phyloP scores from a whole-genome alignment of 2,329 filamentous ascomycete genomes.

The Rutstroemia sp. region DNA sequence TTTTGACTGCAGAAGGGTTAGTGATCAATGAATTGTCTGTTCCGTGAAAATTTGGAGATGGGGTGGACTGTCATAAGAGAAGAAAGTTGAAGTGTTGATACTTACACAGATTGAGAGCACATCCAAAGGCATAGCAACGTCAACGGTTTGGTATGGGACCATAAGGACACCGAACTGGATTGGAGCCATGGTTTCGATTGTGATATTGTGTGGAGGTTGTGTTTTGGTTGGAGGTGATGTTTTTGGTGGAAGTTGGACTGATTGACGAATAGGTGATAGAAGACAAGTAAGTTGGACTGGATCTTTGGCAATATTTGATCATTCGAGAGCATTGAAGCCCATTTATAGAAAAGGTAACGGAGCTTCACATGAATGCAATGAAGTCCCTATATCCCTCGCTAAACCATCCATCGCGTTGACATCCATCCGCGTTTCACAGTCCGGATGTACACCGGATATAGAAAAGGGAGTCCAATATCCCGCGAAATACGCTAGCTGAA shows the following conservation, averaged over 20 bases:
- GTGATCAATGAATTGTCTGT: not conserved
- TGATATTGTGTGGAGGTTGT: not conserved
- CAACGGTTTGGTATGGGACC: constrained; percentile 23
- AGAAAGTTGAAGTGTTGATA: not conserved
- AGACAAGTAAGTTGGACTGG: not conserved
- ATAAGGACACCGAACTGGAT: constrained; percentile 24
- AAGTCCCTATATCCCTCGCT: not conserved
- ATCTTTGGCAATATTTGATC: not conserved
- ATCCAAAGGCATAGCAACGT: constrained; percentile 23
- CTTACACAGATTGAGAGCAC: constrained; percentile 19
- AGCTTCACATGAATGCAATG: too few species aligned
- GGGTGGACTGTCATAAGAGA: too few species aligned
- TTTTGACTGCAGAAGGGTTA: not conserved
- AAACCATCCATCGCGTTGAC: not conserved
- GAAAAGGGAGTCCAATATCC: not conserved
- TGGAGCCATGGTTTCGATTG: constrained; percentile 15
- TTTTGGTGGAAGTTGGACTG: not conserved
- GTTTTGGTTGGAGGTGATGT: not conserved
- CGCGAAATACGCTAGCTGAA: too few species aligned
- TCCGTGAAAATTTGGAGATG: not conserved
- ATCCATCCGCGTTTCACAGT: not conserved
- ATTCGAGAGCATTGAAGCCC: not conserved
- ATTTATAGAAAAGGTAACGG: not conserved
- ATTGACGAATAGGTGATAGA: not conserved
- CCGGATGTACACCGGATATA: not conserved